Evolutionary conservation across 2,329 filamentous ascomycete genomes (phyloP).

Genomic region (Fusarium sarcochroum): DNA sequence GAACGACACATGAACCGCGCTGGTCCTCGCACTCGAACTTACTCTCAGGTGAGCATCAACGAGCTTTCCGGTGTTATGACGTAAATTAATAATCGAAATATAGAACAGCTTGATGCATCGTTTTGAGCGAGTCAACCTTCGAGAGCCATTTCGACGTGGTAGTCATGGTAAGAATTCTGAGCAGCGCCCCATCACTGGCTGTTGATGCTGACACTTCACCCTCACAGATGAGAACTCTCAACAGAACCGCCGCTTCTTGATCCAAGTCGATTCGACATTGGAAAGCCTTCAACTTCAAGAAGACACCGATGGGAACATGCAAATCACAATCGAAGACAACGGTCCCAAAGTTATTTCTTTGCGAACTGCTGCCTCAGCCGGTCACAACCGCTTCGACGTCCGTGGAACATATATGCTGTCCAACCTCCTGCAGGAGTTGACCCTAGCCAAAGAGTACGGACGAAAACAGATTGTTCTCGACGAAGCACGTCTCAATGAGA

Average conservation of each 20-base stretch:
- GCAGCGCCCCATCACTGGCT: not conserved
- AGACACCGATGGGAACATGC: slow-evolving; percentile 93
- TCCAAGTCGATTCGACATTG: slow-evolving; percentile 88
- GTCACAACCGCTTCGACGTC: slow-evolving; percentile 89
- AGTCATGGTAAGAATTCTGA: slow-evolving; percentile 66
- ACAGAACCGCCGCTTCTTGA: slow-evolving; percentile 81
- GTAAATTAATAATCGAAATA: slow-evolving; percentile 47
- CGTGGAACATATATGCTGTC: slow-evolving; percentile 98
- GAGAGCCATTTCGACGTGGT: slow-evolving; percentile 69
- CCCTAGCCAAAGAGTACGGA: slow-evolving; percentile 90
- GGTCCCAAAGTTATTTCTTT: slow-evolving; percentile 92
- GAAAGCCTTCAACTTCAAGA: slow-evolving; percentile 85
- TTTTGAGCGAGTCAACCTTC: slow-evolving; percentile 65
- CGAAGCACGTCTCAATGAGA: slow-evolving; percentile 92
- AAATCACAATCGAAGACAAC: slow-evolving; percentile 97
- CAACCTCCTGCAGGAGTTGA: slow-evolving; percentile 95
- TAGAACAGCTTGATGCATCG: slow-evolving; percentile 69
- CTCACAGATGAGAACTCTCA: slow-evolving; percentile 78
- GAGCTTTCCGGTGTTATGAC: not conserved
- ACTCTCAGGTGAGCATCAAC: slow-evolving; percentile 63
- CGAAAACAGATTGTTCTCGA: slow-evolving; percentile 92
- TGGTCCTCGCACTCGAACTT: slow-evolving; percentile 68
- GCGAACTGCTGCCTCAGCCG: slow-evolving; percentile 87
- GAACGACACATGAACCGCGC: slow-evolving; percentile 67
- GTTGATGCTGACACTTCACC: slow-evolving; percentile 15